Conservation (phyloP, 2,329 filamentous ascomycete species). For the Colletotrichum tofieldiae region DNA sequence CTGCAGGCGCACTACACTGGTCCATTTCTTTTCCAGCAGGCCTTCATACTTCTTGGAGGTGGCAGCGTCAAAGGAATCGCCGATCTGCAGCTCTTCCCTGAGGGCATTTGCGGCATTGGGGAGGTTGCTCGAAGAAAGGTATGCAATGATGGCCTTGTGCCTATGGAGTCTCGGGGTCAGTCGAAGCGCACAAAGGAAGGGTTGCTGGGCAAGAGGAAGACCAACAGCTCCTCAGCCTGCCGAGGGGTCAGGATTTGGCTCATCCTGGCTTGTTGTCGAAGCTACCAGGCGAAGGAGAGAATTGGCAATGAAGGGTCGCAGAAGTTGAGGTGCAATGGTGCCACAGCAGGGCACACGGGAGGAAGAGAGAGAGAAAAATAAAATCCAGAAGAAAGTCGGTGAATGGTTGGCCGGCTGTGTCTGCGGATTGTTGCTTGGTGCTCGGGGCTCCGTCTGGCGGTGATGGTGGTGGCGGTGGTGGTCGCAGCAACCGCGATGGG, state of each 20-base stretch:
- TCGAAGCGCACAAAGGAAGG: constrained; percentile 15
- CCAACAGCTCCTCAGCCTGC: constrained; percentile 90
- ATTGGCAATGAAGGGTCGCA: neutral
- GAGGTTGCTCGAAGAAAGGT: constrained; percentile 82
- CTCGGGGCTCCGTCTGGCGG: constrained; percentile 28
- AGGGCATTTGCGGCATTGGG: constrained; percentile 79
- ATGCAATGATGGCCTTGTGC: constrained; percentile 95
- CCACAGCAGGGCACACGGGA: neutral
- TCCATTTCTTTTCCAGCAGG: constrained; percentile 98
- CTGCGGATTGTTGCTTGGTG: neutral
- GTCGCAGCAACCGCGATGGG: constrained; percentile 36
- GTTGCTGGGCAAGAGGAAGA: constrained; percentile 6
- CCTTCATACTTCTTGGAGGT: constrained; percentile 96
- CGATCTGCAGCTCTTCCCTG: constrained; percentile 82
- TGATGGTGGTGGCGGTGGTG: neutral
- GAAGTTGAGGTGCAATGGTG: neutral
- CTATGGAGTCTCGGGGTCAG: constrained; percentile 60
- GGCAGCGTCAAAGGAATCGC: constrained; percentile 79
- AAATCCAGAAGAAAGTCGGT: neutral
- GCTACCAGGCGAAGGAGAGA: constrained; percentile 7
- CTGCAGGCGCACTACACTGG: constrained; percentile 92
- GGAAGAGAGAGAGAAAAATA: neutral
- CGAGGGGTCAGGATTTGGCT: constrained; percentile 82
- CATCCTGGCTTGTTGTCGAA: constrained; percentile 64
- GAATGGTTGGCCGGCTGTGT: neutral